These are phyloP conservation scores for Globisporangium middletonii DNA, from an alignment of 352 stramenopile genomes.

Conservation along the genomic window DNA sequence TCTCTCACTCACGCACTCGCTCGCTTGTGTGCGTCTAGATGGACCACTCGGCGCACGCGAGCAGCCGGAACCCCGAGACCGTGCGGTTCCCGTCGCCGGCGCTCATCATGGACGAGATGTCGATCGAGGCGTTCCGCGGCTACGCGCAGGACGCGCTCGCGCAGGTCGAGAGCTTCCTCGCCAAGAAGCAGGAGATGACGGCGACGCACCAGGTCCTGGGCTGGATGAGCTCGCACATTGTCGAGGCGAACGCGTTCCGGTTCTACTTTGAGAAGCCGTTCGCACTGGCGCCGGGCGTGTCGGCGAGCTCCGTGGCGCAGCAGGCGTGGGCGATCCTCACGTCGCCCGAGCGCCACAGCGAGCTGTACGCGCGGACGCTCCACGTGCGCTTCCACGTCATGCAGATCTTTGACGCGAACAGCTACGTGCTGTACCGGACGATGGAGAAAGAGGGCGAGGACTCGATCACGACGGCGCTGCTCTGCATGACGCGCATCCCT, in stretches of 20 bases:
- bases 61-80: conserved; percentile 20
- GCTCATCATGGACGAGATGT: conserved; percentile 62
- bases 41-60: conserved; percentile 39
- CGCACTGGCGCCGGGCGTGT: conserved; percentile 12
- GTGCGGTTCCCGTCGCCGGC: conserved; percentile 27
- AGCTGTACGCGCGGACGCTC: conserved; percentile 43
- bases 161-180: conserved; percentile 34
- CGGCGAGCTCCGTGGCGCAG: conserved; percentile 19
- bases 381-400: conserved; percentile 54
- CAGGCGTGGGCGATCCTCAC: conserved; percentile 45
- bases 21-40: conserved; percentile 15
- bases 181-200: conserved; percentile 38
- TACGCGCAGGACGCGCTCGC: conserved; percentile 34
- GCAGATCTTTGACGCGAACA: conserved; percentile 47
- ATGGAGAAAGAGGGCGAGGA: conserved; percentile 57
- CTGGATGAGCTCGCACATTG: conserved; percentile 42
- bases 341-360: conserved; percentile 32
- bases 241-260: conserved; percentile 40
- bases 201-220: conserved; percentile 40
- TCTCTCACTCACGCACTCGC: not conserved
- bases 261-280: conserved; percentile 58
- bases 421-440: conserved; percentile 46
- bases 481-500: conserved; percentile 48
- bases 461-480: conserved; percentile 49
- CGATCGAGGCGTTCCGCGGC: conserved; percentile 36